A percentile compares a stretch with the other conserved stretches of the same genome.
Conservation (phyloP, 345 rosid genomes). For the Hypericum perforatum region DNA sequence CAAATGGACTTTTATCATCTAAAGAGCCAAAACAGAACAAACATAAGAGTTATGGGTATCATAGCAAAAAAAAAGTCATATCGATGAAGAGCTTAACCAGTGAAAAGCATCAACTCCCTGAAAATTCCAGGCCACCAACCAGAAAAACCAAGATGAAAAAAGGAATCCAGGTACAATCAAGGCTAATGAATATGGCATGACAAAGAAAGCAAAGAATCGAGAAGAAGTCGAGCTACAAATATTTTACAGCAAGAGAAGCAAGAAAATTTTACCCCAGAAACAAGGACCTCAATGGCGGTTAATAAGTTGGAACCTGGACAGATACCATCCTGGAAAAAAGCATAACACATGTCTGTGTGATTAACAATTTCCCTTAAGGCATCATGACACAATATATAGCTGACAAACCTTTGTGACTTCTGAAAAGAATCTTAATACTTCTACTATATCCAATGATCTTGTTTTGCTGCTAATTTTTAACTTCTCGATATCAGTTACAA, state of each 20-base stretch:
- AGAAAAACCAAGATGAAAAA: too few relatives aligned
- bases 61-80: too few relatives aligned
- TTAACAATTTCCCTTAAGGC: constrained; percentile 5
- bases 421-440: constrained; percentile 66
- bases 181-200: background rate
- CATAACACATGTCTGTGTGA: constrained; percentile 14
- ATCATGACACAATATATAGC: constrained; percentile 7
- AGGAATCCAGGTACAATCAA: too few relatives aligned
- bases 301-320: constrained; percentile 88
- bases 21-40: too few relatives aligned
- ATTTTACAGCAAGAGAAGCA: background rate
- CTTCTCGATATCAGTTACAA: constrained; percentile 95
- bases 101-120: too few relatives aligned
- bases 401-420: constrained; percentile 67
- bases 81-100: too few relatives aligned
- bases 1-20: too few relatives aligned
- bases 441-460: constrained; percentile 65
- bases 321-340: constrained; percentile 64
- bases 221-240: background rate
- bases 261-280: constrained; percentile 69
- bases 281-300: constrained; percentile 83
- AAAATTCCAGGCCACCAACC: too few relatives aligned
- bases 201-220: background rate
- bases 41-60: too few relatives aligned
- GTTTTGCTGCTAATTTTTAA: constrained; percentile 91